Percentiles rank a stretch among this genome's conserved stretches.
These are phyloP conservation scores for Melampsora larici-populina DNA, from an alignment of 1,284 basidiomycete genomes.

Conservation along the genomic window DNA sequence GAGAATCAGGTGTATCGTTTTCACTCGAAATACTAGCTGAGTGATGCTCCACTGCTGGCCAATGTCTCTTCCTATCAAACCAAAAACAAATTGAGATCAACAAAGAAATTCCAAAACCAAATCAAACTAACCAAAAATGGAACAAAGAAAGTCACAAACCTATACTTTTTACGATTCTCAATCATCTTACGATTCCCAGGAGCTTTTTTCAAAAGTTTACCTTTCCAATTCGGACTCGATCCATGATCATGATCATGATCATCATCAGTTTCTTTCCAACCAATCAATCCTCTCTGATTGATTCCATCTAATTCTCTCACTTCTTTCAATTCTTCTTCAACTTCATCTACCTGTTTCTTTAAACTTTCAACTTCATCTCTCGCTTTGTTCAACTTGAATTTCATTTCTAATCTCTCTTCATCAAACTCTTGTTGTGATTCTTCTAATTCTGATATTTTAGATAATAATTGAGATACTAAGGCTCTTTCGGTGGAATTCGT, in stretches of 20 bases:
- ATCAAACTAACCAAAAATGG: not conserved
- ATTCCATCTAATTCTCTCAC: conserved; percentile 54
- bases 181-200: conserved; percentile 43
- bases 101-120: too few relatives aligned
- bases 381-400: conserved; percentile 64
- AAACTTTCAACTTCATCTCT: conserved; percentile 69
- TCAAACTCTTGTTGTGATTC: conserved; percentile 68
- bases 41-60: conserved; percentile 38
- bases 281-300: conserved; percentile 26
- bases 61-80: conserved; percentile 23
- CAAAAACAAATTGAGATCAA: not conserved
- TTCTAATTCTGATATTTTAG: conserved; percentile 75
- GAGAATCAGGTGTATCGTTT: not conserved
- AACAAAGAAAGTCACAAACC: conserved; percentile 4
- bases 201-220: conserved; percentile 14
- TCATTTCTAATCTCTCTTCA: conserved; percentile 65
- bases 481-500: conserved; percentile 57
- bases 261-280: conserved; percentile 13
- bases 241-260: not conserved
- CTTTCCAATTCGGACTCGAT: not conserved
- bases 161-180: conserved; percentile 17
- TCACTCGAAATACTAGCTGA: conserved; percentile 21
- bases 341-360: conserved; percentile 66
- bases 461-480: conserved; percentile 67
- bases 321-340: conserved; percentile 61